These are phyloP conservation scores for Pythium periplocum DNA, from an alignment of 352 stramenopile genomes.

Conservation along the genomic window DNA sequence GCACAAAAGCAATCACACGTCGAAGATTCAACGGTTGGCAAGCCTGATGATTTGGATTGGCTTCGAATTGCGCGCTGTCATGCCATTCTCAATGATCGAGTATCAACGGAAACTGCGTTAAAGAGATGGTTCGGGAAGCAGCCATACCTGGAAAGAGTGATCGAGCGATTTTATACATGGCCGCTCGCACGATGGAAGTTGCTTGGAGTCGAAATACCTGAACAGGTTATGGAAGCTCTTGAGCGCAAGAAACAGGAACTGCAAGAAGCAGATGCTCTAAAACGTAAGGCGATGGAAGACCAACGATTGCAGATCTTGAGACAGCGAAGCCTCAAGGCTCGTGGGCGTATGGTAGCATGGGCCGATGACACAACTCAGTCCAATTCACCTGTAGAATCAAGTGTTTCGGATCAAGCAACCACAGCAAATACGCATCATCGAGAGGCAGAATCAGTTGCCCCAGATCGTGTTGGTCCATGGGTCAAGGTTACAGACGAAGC, in stretches of 20 bases:
- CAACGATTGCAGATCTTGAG: constrained; percentile 26
- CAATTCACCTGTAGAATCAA: no score
- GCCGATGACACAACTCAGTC: constrained; percentile 1
- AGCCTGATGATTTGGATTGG: constrained; percentile 37
- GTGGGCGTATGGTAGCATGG: constrained; percentile 25
- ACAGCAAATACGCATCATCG: no score
- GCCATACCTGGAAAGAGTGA: constrained; percentile 35
- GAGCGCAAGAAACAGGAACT: constrained; percentile 16
- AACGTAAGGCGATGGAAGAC: constrained; percentile 16
- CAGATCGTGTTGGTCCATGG: constrained; percentile 10
- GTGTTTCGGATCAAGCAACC: no score
- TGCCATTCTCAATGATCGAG: constrained; percentile 41
- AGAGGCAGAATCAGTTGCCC: no score
- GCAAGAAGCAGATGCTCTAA: constrained; percentile 9
- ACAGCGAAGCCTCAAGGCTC: constrained; percentile 21
- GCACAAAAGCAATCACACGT: no score
- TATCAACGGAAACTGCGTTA: constrained; percentile 19
- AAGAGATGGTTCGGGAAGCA: constrained; percentile 31
- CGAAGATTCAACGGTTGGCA: neutral
- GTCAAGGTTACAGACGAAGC: constrained; percentile 9
- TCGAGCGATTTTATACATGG: constrained; percentile 42
- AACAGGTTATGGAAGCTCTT: constrained; percentile 22
- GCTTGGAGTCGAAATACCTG: constrained; percentile 37
- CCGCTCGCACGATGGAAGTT: constrained; percentile 58
- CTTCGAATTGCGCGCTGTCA: constrained; percentile 42